Base-by-base conservation (phyloP, 176 grass and related monocot species). In the Dendrocalamus sinicus region DNA sequence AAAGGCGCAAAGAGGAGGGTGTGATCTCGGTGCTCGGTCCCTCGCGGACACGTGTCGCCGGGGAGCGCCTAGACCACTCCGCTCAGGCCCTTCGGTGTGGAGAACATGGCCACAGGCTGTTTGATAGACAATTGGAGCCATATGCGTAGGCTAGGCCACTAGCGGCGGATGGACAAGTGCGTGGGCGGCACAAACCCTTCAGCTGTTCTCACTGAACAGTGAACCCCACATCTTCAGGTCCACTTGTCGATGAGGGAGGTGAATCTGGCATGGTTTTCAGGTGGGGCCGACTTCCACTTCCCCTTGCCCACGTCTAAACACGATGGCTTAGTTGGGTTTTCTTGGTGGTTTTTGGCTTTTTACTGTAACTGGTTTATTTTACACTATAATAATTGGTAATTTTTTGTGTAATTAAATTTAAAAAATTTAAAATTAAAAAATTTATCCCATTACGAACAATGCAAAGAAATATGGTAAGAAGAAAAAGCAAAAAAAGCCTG, bases 201-300 rank as follows among this genome's bases (percentile, higher is more conserved):
- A 7, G 5, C 5, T 1, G 0, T 0, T 4, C 5, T 22, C 22
- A 26, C 35, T 59, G 51, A 57, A 12, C 0, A 0, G 0, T 5
- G 51, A 66, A 5, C 10, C 67, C 67, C 80, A 0, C 9, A 3
- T 0, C 2, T 0, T 0, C 0, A 1, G 24, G 60, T 20, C 23
- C 37, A 13, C 5, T 2, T 12, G 52, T 58, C 39, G 32, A n/a
- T 3, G 43, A 7, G 14, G 4, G 10, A 12, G 12, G 3, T 9
- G 17, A 3, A 7, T 32, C 22, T 10, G 26, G 5, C 5, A 15
- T 46, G 0, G 14, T 58, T 60, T 78, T 71, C 23, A 22, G 5
- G 65, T 44, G 40, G 68, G 68, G 3, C 67, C 39, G 1, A 9
- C 23, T 59, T 52, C 20, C 66, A 55, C 67, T 78, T 12, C n/a